phyloP scores from a whole-genome alignment of 106 monocot genomes.

The Phalaenopsis equestris region DNA sequence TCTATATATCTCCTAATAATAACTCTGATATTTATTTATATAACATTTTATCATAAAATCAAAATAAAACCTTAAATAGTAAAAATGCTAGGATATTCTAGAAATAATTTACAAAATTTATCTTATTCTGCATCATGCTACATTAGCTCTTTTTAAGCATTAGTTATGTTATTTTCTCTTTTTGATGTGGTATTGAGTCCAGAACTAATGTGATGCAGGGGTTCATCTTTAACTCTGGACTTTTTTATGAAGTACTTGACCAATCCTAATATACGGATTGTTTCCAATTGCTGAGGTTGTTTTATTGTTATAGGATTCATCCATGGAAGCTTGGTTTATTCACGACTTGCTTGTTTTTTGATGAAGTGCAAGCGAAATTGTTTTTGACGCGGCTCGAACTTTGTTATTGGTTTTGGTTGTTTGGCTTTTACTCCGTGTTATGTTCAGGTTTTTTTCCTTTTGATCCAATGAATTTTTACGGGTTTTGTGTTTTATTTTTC shows the following conservation, averaged over 20 bases:
- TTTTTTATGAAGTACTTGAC: too few relatives aligned
- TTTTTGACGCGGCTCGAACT: background rate
- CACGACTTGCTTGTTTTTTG: background rate
- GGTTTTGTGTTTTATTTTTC: background rate
- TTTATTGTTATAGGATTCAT: background rate
- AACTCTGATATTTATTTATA: too few relatives aligned
- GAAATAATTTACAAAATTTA: background rate
- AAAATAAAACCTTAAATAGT: too few relatives aligned
- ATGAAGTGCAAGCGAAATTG: background rate
- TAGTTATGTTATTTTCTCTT: background rate
- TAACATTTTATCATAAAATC: too few relatives aligned
- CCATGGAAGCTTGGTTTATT: background rate
- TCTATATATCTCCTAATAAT: too few relatives aligned
- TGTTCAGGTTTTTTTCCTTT: background rate
- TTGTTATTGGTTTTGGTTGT: background rate
- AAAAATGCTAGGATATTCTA: too few relatives aligned
- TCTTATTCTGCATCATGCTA: background rate
- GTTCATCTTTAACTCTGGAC: background rate
- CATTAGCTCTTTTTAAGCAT: background rate
- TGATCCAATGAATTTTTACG: background rate
- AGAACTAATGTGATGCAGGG: background rate
- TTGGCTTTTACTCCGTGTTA: background rate
- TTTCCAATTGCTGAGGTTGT: background rate
- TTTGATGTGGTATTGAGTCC: background rate
- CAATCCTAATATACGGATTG: background rate